phyloP scores from a whole-genome alignment of 2,329 filamentous ascomycete species.

The Beauveria caledonica region DNA sequence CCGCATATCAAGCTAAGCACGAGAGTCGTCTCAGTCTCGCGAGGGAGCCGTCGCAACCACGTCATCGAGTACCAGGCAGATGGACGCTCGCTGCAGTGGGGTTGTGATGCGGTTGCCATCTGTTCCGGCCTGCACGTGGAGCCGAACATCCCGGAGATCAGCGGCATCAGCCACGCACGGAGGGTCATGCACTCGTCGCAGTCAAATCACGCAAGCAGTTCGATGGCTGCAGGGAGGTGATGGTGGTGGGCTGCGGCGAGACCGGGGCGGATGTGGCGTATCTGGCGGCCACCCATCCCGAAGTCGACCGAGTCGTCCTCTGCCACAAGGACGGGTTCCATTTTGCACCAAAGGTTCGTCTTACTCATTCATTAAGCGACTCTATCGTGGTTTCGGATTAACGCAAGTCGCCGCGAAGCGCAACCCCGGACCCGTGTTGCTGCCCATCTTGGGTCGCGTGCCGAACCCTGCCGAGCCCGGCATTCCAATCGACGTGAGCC shows the following conservation, averaged over 20 bases:
- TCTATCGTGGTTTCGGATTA: not conserved
- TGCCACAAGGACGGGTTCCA: constrained; percentile 35
- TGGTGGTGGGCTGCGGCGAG: constrained; percentile 36
- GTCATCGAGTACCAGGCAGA: not conserved
- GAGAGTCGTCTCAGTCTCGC: constrained; percentile 20
- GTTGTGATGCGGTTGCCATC: constrained; percentile 35
- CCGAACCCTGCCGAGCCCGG: constrained; percentile 18
- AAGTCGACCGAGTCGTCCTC: constrained; percentile 28
- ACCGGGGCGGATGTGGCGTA: constrained; percentile 35
- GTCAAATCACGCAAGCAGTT: constrained; percentile 31
- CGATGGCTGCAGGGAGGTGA: constrained; percentile 28
- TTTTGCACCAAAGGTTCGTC: constrained; percentile 30
- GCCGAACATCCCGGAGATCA: constrained; percentile 28
- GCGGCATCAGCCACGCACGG: constrained; percentile 27
- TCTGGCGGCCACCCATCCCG: constrained; percentile 33
- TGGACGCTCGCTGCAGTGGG: constrained; percentile 15
- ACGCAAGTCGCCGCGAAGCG: constrained; percentile 5
- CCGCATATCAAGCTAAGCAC: constrained; percentile 26
- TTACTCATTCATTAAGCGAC: not conserved
- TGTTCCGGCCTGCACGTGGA: constrained; percentile 34
- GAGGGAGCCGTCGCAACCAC: constrained; percentile 6
- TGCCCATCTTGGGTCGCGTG: constrained; percentile 14
- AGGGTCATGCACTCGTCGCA: constrained; percentile 33
- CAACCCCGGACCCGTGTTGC: constrained; percentile 14
- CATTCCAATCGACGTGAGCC: constrained; percentile 34